Base-by-base conservation (phyloP, 1,139 yeast genomes). In the Blastobotrys buckinghamii region DNA sequence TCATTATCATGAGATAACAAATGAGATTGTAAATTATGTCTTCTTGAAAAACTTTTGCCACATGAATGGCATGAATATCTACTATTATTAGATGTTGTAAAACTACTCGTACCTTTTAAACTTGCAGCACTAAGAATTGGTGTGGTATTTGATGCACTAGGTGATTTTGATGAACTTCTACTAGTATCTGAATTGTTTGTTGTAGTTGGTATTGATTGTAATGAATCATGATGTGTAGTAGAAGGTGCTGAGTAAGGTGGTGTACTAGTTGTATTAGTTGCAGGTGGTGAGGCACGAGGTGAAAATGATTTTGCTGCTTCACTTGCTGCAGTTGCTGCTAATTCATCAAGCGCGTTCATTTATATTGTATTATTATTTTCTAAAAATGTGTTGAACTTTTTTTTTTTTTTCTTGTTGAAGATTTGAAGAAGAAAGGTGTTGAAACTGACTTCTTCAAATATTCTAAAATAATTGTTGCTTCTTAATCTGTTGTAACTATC, bases 11-110 rank as follows among this genome's bases (percentile, higher is more conserved):
- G 94, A 42, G 82, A 84, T 53, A 84, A 66, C 55, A 81, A 74
- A 63, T 84, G 94, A 6, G 86, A 77, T 50, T 83, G 84, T 73
- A 84, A 75, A 59, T 84, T 84, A 64, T 84, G 92, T 55, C 79
- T 81, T 39, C 92, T 70, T 9, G 85, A 78, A 63, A 81, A 82
- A 0, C 79, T 73, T 59, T 81, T 84, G 15, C 56, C 50, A 62
- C 92, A 84, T 9, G 75, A 73, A 22, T 75, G 71, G 61, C 92
- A 84, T 37, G 40, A 36, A 32, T 40, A 48, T 15, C 30, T 33
- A n/a, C 17, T 16, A 20, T 7, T 7, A 34, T 8, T 7, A 15
- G 6, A 5, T 22, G 24, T 5, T 22, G 24, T 5, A 22, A 7
- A 22, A 22, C 7, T 22, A 7, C 15, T 16, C 7, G 32, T 20